Evolutionary conservation across 208 protist species (phyloP), one percentile per base, ranked within the genome.

Genomic region (Trypanosoma mega): DNA sequence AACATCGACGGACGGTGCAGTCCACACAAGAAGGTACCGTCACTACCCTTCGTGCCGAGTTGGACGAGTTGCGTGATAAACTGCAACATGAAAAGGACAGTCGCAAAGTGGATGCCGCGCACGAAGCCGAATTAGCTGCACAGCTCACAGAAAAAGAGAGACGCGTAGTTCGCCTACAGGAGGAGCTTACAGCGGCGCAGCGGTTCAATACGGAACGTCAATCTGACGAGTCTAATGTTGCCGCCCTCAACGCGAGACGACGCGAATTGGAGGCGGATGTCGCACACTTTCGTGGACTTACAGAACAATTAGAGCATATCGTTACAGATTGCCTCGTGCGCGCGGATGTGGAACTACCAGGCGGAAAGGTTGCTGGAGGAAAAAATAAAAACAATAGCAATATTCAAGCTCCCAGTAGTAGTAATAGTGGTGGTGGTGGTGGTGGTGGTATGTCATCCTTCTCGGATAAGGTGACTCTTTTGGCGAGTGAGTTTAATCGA

Each of bases 401-500:
- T 39, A 39, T 39, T 12, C 6, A 39, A 16, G 34, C 34, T 12
- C 6, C 6, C 12, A 12, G 34, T 39, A 12, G 6, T 39, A 39
- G 34, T 39, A 12, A 12, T 39, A 39, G 12, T 6, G 34, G 34
- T 16, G 12, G 12, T 6, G 12, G 12, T 39, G 34, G 45, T n/a
- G 63, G 51, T 1, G 52, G 48, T 41, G 39, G 21, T 4, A 26
- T 14, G 2, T 16, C 51, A 0, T 67, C 50, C 43, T 78, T 71
- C 52, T 64, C 58, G 11, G 68, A 79, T 27, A 67, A 76, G 6
- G 47, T 88, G 12, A 67, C 56, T 3, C 16, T 82, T 12, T 62
- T 88, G 7, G 74, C 47, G 0, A 72, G 61, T 39, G 85, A 84
- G 56, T 85, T 77, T 50, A 36, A 48, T 20, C 62, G 50, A 0